These are phyloP conservation scores for Collariella sp. DNA, from an alignment of 495 filamentous ascomycete genomes.

Conservation along the genomic window DNA sequence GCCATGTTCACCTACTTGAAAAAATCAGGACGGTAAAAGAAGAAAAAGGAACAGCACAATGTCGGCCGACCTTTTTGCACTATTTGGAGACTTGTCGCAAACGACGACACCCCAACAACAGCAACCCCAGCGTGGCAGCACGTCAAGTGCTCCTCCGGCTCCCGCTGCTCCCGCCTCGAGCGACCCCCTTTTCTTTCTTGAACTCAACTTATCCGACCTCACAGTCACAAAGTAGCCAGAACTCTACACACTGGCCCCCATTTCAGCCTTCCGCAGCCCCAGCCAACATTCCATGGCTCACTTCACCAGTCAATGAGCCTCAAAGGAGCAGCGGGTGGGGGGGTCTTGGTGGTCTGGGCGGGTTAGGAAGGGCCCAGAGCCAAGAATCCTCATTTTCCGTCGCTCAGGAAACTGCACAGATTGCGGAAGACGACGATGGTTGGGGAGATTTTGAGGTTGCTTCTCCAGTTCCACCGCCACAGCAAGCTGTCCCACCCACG, in stretches of 20 bases:
- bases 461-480: slow-evolving; percentile 2
- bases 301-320: slow-evolving; percentile 5
- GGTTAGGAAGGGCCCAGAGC: slow-evolving; percentile 10
- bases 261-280: slow-evolving; percentile 11
- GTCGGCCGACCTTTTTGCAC: slow-evolving; percentile 69
- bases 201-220: slow-evolving; percentile 1
- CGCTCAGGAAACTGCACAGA: slow-evolving; percentile 11
- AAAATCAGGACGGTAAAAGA: not conserved
- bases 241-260: slow-evolving; percentile 15
- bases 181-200: slow-evolving; percentile 23
- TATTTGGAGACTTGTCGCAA: slow-evolving; percentile 46
- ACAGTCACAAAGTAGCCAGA: slow-evolving; percentile 17
- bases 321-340: slow-evolving; percentile 13
- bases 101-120: slow-evolving; percentile 21
- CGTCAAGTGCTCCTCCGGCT: not conserved
- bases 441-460: slow-evolving; percentile 71
- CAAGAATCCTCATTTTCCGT: not conserved
- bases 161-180: not conserved
- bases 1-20: not conserved
- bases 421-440: slow-evolving; percentile 52
- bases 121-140: slow-evolving; percentile 11
- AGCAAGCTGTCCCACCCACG: not conserved
- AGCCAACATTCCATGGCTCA: slow-evolving; percentile 11
- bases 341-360: slow-evolving; percentile 11
- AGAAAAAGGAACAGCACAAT: slow-evolving; percentile 32